Evolutionary conservation across 495 filamentous ascomycete genomes (phyloP).

Genomic region (Pseudoneurospora amorphoporcata): DNA sequence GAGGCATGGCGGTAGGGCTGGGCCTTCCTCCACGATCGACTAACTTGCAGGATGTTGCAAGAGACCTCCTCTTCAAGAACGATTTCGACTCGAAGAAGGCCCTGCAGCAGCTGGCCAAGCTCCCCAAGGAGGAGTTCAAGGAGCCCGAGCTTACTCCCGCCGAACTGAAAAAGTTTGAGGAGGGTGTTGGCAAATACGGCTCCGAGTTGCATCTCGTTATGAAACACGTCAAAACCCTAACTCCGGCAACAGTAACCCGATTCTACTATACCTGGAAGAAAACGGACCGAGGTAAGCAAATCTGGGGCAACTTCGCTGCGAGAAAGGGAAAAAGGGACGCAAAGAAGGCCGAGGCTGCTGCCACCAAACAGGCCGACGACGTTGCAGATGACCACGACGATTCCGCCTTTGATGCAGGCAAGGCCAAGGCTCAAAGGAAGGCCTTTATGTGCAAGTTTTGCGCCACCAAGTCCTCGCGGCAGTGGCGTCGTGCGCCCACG

Average conservation of each 20-base stretch:
- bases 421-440: conserved; percentile 66
- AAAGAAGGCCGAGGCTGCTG: conserved; percentile 50
- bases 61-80: conserved; percentile 60
- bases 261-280: conserved; percentile 99
- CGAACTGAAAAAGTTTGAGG: conserved; percentile 83
- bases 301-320: conserved; percentile 83
- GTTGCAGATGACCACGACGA: conserved; percentile 90
- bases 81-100: conserved; percentile 62
- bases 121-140: conserved; percentile 65
- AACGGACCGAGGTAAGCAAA: conserved; percentile 66
- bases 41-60: conserved; percentile 80
- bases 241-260: conserved; percentile 68
- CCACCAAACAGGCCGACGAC: conserved; percentile 75
- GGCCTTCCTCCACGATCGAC: conserved; percentile 62
- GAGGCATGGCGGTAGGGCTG: conserved; percentile 46
- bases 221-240: conserved; percentile 73
- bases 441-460: conserved; percentile 96
- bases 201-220: conserved; percentile 80
- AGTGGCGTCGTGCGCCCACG: conserved; percentile 86
- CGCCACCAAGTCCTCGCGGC: conserved; percentile 60
- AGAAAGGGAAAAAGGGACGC: conserved; percentile 81
- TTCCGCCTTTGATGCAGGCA: conserved; percentile 89
- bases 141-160: conserved; percentile 72
- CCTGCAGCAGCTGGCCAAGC: conserved; percentile 56
- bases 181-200: conserved; percentile 81